Base-by-base conservation (phyloP, 1,139 yeast species). In the Kodamaea suecica region DNA sequence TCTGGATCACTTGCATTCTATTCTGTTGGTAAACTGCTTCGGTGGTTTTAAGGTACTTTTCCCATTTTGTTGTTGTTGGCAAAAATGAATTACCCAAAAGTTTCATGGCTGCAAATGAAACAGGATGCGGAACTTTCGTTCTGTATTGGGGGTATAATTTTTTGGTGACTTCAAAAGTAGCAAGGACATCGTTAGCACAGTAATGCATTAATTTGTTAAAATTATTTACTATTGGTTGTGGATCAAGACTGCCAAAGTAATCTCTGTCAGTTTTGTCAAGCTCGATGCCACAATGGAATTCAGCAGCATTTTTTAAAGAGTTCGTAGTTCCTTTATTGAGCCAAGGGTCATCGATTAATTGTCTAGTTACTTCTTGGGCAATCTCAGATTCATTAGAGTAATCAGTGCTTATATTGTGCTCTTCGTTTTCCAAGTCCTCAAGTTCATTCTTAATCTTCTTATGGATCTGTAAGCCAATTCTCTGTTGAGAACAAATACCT, bases 401-500 rank as follows among this genome's bases (percentile, higher is more conserved):
- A 19, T 27, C 33, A 6, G 11, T 14, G 21, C 8, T n/a, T n/a
- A n/a, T n/a, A n/a, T n/a, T 9, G 21, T 6, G 9, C 9, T 19
- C 21, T 6, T 9, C 42, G 17, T 34, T 36, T n/a, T 23, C 26
- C 26, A 23, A 7, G 24, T 42, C 47, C 33, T 38, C 33, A 11
- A 25, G 17, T 40, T 53, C 52, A 12, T 54, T 55, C 37, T 45
- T 48, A 31, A 40, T 52, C 47, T 76, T 78, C 39, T 70, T 73
- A 51, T 75, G 80, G 44, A 78, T 80, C 51, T 77, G 62, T 88
- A 94, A 94, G 16, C 73, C 68, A 0, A 90, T 84, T 41, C 97
- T 63, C 53, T 94, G 98, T 46, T 87, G 79, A 1, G 97, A 85
- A 53, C 97, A 86, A 73, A 94, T 83, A 0, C 99, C 99, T 34